Evolutionary conservation across 345 rosid genomes (phyloP).

Genomic region (Brassica nigra): DNA sequence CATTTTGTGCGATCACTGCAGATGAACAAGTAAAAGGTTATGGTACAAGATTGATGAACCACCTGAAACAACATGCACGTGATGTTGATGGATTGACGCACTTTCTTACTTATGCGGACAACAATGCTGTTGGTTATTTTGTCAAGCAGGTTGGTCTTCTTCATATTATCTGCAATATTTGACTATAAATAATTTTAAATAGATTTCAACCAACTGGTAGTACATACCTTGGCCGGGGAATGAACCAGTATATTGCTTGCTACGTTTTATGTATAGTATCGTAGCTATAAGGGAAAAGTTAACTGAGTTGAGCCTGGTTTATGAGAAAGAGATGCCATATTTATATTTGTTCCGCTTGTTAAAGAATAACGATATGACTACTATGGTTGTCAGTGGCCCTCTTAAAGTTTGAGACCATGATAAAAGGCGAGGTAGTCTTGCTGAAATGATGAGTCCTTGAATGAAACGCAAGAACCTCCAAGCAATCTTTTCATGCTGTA

Average conservation of each 20-base stretch:
- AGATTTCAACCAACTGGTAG: neutral
- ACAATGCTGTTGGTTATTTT: constrained; percentile 97
- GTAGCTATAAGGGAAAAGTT: neutral
- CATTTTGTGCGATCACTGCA: constrained; percentile 98
- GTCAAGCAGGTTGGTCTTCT: constrained; percentile 69
- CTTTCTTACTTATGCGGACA: constrained; percentile 98
- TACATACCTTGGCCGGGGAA: neutral
- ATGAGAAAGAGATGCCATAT: neutral
- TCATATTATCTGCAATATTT: constrained; percentile 14
- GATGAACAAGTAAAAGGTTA: constrained; percentile 99
- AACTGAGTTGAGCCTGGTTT: constrained; percentile 3
- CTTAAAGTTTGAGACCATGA: neutral
- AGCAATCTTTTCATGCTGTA: neutral
- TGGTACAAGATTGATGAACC: constrained; percentile 99
- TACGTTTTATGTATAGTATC: neutral
- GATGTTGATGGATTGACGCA: constrained; percentile 96
- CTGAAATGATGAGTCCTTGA: neutral
- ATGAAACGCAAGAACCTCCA: neutral
- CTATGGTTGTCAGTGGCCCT: neutral
- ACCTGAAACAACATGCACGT: constrained; percentile 96
- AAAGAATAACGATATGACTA: neutral
- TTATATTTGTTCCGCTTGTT: neutral
- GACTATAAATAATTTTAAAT: constrained; percentile 11
- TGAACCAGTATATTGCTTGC: neutral
- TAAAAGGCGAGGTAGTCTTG: neutral